Base-by-base conservation (phyloP, 2,329 filamentous ascomycete genomes). In the Calonectria pauciramosa region DNA sequence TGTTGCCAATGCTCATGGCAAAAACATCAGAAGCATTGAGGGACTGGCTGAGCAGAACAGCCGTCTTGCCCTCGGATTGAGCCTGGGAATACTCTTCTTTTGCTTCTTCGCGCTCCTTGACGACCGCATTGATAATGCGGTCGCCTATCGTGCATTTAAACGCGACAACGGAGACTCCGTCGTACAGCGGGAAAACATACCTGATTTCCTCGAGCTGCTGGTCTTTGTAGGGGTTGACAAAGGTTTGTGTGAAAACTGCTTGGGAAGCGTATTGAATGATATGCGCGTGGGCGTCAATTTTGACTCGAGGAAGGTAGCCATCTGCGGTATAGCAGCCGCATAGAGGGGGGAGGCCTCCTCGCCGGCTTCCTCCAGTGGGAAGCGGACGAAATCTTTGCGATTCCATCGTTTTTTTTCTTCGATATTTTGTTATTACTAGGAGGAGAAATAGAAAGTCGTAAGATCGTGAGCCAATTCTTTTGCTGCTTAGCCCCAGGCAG, bases 131-230 rank as follows among this genome's bases (percentile, higher is more conserved):
- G 77, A 94, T 90, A 18, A 90, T 86, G 26, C 91, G 90, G 41
- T 88, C 84, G 44, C 89, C 92, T 63, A 95, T 87, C 18, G 86
- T 89, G 83, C 93, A 95, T 8, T 87, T 89, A 77, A 95, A 96
- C 4, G 86, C 88, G 10, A 93, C 92, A 0, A 96, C 91, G 9
- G 91, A 93, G 20, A 94, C 92, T 13, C 93, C 93, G 80, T 95
- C 93, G 76, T 93, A 94, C 0, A 96, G 86, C 0, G 94, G 94
- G 75, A 96, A 95, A 0, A 89, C 88, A 81, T 96, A 96, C 18
- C 87, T 86, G 16, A 92, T 88, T 80, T 94, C 84, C 11, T 84
- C 76, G 14, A 85, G 76, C 0, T 76, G 2, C 0, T 60, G 18
- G 0, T 72, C 41, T 16, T 72, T 41, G 1, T 87, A 87, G 0